Base-by-base conservation (phyloP, 78 protist species). In the Blattamonas nauphoetae region DNA sequence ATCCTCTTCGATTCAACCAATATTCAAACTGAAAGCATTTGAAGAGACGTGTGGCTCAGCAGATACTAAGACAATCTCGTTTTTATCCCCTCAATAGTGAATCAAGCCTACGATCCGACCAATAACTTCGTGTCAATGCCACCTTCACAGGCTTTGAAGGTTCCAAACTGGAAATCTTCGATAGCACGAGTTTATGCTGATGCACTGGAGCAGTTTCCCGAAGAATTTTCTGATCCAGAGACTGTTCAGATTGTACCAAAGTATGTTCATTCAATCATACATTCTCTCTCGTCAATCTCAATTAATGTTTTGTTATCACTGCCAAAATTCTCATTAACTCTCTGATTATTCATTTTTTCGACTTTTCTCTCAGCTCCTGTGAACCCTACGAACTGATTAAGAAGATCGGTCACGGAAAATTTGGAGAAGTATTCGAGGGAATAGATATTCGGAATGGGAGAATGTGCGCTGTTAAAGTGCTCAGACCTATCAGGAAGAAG, bases 401-500 rank as follows among this genome's bases (percentile, higher is more conserved):
- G 34, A 97, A 97, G 82, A 85, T 99, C 34, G 99, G 99, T 36
- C 93, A 99, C 21, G 99, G 99, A 44, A 99, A 99, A 93, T 99
- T 98, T 92, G 87, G 94, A 43, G 99, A 99, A 79, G 99, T 99
- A 32, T 99, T 99, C 80, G 96, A 95, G 81, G 99, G 99, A 11
- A 42, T 91, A 29, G 91, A 94, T 78, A 38, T 86, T 3, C 32
- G n/a, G 78, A 91, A 41, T 36, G 86, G 91, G 43, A 86, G 83
- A 36, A 85, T 78, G 42, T 89, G 91, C 38, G 88, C 90, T 32
- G 86, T 94, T 38, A 94, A 94, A 85, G 91, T 91, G 34, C 87
- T 94, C 45, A 91, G 89, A 84, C 96, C 94, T 0, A 89, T 92
- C 41, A 92, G 90, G 85, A 93, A 92, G 85, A 93, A 92, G 94